These are phyloP conservation scores for Porphyra umbilicalis DNA, from an alignment of 31 red algal genomes.

Conservation along the genomic window DNA sequence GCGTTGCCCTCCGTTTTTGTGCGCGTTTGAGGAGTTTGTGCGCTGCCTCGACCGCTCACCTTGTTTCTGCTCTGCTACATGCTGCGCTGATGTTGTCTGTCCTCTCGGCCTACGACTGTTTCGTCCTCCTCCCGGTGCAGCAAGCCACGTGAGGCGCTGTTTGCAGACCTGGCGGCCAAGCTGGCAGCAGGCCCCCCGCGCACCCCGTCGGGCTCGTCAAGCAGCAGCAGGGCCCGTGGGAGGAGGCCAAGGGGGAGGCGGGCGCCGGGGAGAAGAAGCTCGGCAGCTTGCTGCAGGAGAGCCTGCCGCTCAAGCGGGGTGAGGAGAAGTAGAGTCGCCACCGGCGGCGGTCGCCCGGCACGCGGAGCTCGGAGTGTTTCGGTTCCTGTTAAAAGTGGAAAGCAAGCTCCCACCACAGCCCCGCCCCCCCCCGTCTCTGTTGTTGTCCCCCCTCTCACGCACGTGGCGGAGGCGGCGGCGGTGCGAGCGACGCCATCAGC, in stretches of 20 bases:
- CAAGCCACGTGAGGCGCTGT: neutral
- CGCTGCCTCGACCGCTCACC: too few species aligned
- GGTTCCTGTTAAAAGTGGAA: too few species aligned
- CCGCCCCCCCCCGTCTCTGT: neutral
- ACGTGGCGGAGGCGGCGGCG: neutral
- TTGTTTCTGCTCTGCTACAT: too few species aligned
- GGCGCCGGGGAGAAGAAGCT: neutral
- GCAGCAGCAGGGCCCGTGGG: neutral
- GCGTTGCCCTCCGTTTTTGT: too few species aligned
- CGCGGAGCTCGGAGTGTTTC: too few species aligned
- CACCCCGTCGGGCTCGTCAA: slow-evolving; percentile 4
- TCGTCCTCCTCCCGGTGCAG: neutral
- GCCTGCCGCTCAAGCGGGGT: neutral
- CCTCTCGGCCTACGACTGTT: too few species aligned
- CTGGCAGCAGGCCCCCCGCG: neutral
- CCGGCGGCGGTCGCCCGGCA: too few species aligned
- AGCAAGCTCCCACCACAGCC: too few species aligned
- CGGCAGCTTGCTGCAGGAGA: neutral
- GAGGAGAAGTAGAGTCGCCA: neutral
- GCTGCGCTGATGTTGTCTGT: too few species aligned
- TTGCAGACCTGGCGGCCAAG: slow-evolving; percentile 8
- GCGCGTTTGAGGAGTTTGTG: too few species aligned
- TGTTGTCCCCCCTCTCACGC: neutral
- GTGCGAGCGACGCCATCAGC: neutral
- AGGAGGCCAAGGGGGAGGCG: neutral